Evolutionary conservation across 768 basidiomycete genomes (phyloP).

Genomic region (Sporobolomyces pararoseus): DNA sequence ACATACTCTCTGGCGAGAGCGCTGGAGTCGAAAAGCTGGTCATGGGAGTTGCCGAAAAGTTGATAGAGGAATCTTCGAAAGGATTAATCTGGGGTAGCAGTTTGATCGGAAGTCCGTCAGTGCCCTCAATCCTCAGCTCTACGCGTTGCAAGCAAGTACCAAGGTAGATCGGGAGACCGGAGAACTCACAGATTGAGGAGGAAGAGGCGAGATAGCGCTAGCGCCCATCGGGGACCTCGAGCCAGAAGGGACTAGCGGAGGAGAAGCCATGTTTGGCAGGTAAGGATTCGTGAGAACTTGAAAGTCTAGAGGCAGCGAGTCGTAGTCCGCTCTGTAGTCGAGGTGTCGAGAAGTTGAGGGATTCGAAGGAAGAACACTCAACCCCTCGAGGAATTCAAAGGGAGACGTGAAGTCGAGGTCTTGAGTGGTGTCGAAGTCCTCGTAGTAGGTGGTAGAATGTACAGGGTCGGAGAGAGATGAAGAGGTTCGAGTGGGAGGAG

Average conservation of each 20-base stretch:
- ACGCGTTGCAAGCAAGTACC: neutral
- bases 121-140: too few relatives aligned
- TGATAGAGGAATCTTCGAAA: neutral
- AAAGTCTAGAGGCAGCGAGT: conserved; percentile 4
- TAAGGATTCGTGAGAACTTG: conserved; percentile 10
- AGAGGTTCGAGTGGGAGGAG: neutral
- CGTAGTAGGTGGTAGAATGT: neutral
- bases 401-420: neutral
- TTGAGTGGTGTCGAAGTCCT: neutral
- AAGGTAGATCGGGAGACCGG: neutral
- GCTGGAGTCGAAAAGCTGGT: conserved; percentile 9
- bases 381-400: neutral
- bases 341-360: neutral
- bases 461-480: conserved; percentile 1
- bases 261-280: neutral
- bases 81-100: neutral
- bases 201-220: neutral
- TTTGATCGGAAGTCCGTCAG: neutral
- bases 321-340: conserved; percentile 9
- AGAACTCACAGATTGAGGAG: neutral
- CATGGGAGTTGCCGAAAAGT: neutral
- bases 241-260: neutral
- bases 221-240: too few relatives aligned
- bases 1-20: conserved; percentile 5
- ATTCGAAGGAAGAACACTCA: neutral